Evolutionary conservation across 1,139 yeast genomes (phyloP).

Genomic region (Suhomyces coccinellae): DNA sequence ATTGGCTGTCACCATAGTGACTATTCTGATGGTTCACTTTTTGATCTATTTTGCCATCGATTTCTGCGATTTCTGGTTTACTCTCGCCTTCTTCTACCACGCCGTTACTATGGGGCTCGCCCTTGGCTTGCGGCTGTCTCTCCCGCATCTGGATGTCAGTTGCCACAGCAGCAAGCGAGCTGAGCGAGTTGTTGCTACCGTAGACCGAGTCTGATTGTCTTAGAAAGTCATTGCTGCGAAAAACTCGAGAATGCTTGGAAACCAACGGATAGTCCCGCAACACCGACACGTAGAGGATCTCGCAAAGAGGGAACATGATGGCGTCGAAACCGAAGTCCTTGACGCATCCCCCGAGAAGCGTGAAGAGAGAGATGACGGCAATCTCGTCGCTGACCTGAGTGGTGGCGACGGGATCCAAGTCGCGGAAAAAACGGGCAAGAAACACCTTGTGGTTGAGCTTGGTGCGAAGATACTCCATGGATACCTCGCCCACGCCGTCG

Average conservation of each 20-base stretch:
- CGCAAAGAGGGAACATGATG: constrained; percentile 61
- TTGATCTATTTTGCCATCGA: too few species aligned
- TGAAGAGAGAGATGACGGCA: constrained; percentile 53
- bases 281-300: constrained; percentile 63
- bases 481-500: constrained; percentile 23
- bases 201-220: constrained; percentile 4
- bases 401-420: constrained; percentile 46
- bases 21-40: too few species aligned
- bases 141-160: constrained; percentile 29
- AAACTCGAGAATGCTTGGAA: constrained; percentile 42
- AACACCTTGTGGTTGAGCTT: constrained; percentile 48
- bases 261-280: constrained; percentile 65
- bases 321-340: constrained; percentile 80
- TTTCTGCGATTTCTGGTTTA: too few species aligned
- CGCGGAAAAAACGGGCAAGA: constrained; percentile 50
- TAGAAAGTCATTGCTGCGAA: constrained; percentile 20
- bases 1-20: too few species aligned
- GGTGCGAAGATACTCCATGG: constrained; percentile 56
- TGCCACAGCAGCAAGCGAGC: constrained; percentile 44
- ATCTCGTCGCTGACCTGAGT: constrained; percentile 42
- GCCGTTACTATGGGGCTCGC: too few species aligned
- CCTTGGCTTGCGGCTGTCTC: not conserved
- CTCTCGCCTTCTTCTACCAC: too few species aligned
- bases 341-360: constrained; percentile 67
- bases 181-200: constrained; percentile 21